Evolutionary conservation across 1,284 basidiomycete genomes (phyloP).

Genomic region (Ganoderma resinaceum): DNA sequence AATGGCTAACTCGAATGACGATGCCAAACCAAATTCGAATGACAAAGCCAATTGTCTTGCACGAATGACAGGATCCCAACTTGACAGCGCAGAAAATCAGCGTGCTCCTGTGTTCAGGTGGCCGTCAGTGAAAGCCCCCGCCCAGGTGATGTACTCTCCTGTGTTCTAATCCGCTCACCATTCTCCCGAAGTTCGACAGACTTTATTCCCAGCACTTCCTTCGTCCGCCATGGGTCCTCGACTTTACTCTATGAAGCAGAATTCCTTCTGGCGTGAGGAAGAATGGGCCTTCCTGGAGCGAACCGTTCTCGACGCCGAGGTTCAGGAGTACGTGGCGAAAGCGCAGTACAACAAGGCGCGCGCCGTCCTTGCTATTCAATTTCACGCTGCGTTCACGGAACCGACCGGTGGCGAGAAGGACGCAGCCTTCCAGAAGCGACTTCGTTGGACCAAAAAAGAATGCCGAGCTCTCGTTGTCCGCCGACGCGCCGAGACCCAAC

Average conservation of each 20-base stretch:
- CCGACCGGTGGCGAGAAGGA: background rate
- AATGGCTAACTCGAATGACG: too few relatives aligned
- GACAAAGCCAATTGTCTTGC: too few relatives aligned
- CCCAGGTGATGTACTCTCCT: background rate
- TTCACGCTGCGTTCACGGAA: background rate
- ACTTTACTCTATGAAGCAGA: background rate
- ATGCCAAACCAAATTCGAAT: too few relatives aligned
- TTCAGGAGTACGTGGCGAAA: background rate
- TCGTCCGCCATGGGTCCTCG: background rate
- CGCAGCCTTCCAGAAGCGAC: background rate
- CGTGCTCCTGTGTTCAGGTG: too few relatives aligned
- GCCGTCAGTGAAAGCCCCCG: too few relatives aligned
- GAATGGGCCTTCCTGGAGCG: background rate
- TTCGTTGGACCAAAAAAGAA: background rate
- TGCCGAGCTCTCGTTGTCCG: background rate
- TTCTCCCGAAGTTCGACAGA: background rate
- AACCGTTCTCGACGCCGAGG: background rate
- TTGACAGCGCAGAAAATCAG: too few relatives aligned
- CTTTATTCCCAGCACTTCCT: background rate
- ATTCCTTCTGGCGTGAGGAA: background rate
- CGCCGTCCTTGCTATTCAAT: background rate
- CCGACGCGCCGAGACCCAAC: background rate
- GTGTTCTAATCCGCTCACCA: background rate
- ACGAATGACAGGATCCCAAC: too few relatives aligned
- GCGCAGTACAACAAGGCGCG: background rate